A percentile compares a stretch with the other conserved stretches of the same genome.
Evolutionary conservation across 2,329 filamentous ascomycete genomes (phyloP).

Genomic region (Lecanicillium sp.): DNA sequence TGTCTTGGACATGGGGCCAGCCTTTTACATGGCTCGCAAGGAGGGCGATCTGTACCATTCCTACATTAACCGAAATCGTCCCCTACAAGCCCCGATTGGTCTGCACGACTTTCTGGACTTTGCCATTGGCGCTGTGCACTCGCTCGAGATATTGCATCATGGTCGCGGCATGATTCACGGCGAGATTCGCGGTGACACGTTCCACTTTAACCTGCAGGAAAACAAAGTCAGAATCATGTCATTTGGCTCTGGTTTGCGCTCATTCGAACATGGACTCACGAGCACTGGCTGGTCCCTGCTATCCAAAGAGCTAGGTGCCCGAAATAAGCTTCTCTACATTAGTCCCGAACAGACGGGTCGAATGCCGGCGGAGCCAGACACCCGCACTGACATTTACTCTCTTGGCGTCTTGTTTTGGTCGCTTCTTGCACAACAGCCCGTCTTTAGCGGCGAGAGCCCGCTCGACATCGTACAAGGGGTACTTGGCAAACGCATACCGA

Average conservation of each 20-base stretch:
- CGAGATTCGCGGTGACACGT: slow-evolving; percentile 83
- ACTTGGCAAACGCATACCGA: slow-evolving; percentile 67
- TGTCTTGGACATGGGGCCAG: slow-evolving; percentile 69
- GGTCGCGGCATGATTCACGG: slow-evolving; percentile 80
- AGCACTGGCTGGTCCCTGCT: slow-evolving; percentile 81
- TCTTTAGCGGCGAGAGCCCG: slow-evolving; percentile 71
- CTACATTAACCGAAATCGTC: slow-evolving; percentile 33
- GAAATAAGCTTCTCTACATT: slow-evolving; percentile 84
- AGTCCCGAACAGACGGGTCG: slow-evolving; percentile 92
- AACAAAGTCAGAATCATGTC: slow-evolving; percentile 71
- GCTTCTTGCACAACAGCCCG: slow-evolving; percentile 68
- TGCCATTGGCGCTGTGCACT: slow-evolving; percentile 79
- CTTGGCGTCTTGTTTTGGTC: slow-evolving; percentile 86
- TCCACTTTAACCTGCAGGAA: slow-evolving; percentile 70
- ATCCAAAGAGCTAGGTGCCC: slow-evolving; percentile 75
- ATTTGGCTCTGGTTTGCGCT: slow-evolving; percentile 77
- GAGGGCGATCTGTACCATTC: slow-evolving; percentile 41
- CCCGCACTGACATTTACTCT: slow-evolving; percentile 87
- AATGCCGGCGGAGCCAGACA: slow-evolving; percentile 86
- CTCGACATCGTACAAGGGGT: slow-evolving; percentile 90
- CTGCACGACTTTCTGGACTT: slow-evolving; percentile 79
- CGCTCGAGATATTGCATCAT: slow-evolving; percentile 85
- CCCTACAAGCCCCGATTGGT: slow-evolving; percentile 52
- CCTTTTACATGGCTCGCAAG: slow-evolving; percentile 53
- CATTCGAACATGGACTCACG: slow-evolving; percentile 82